Conservation (phyloP, 2,329 filamentous ascomycete species). For the Pleoardoris graminearum region DNA sequence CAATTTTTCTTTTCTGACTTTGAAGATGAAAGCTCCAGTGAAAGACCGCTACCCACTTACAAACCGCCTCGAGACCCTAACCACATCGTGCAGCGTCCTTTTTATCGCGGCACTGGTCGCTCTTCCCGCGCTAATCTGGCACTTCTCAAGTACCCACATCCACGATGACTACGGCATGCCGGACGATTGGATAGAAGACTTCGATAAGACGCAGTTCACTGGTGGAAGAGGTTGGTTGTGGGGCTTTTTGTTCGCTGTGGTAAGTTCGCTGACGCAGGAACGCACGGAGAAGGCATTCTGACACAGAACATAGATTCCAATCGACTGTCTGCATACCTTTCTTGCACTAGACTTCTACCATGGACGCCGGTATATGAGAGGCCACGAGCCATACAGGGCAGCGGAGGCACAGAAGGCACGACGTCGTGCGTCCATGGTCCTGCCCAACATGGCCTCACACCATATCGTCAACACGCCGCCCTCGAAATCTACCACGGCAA, state of each 20-base stretch:
- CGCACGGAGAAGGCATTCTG: not conserved
- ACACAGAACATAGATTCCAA: not conserved
- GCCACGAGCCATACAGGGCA: not conserved
- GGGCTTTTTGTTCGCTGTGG: constrained; percentile 12
- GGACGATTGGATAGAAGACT: constrained; percentile 11
- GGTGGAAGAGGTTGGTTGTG: constrained; percentile 16
- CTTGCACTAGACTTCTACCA: constrained; percentile 20
- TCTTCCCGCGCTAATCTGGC: constrained; percentile 26
- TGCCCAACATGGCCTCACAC: not conserved
- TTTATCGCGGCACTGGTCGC: constrained; percentile 21
- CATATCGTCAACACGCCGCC: not conserved
- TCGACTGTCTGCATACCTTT: constrained; percentile 14
- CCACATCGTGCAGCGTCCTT: constrained; percentile 12
- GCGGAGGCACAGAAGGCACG: not conserved
- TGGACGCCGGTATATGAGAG: constrained; percentile 1
- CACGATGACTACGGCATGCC: constrained; percentile 25
- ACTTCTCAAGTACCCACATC: constrained; percentile 19
- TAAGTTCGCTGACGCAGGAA: not conserved
- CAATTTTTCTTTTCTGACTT: not conserved
- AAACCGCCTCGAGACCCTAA: constrained; percentile 5
- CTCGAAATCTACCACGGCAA: not conserved
- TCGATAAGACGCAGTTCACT: constrained; percentile 11
- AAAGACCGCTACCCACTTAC: not conserved
- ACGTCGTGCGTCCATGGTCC: not conserved
- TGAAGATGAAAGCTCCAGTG: not conserved